Base-by-base conservation (phyloP, 805 yeast genomes). In the Lachancea waltii region DNA sequence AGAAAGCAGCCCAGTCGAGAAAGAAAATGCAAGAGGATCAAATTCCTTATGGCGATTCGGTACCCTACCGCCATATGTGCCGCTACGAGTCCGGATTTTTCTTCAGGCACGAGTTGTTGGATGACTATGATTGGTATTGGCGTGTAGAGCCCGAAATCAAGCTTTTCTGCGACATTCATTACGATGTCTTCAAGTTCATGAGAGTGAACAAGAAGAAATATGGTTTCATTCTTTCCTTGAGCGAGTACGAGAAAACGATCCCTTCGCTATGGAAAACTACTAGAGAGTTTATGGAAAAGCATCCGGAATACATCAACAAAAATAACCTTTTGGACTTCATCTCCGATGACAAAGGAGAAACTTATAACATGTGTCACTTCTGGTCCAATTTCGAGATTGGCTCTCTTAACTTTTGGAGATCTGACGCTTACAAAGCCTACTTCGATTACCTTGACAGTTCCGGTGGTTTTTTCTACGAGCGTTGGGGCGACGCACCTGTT, bases 401-500 rank as follows among this genome's bases (percentile, higher is more conserved):
- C 2, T 81, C 80, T 42, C 66, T 83, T 53, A 80, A 78, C 36
- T 74, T 83, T 44, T 79, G 79, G 73, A 66, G 86, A 47, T 65
- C 75, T 0, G 58, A 68, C 25, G 67, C 70, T 15, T 83, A 81
- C 60, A 65, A 68, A 31, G 65, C 70, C 7, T 81, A 72, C 60
- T 83, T 83, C 55, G 66, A 81, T 16, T 64, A 64, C 54, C 64
- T 84, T 31, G 95, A 84, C 54, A 43, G 59, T 33, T 57, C 73
- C 3, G 94, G 94, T 41, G 95, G 94, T 1, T 84, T 84, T 57
- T 84, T 75, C 58, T 82, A 83, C 54, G 92, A 85, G 63, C 70
- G 95, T 48, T 85, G 95, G 95, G 95, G 95, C 15, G 95, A 85
- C 62, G 95, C 95, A 0, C 95, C 95, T 3, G 75, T 85, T n/a